Evolutionary conservation across 2,329 filamentous ascomycete species (phyloP), one percentile per base, ranked within the genome.

Genomic region (Ophiostoma perfectum): DNA sequence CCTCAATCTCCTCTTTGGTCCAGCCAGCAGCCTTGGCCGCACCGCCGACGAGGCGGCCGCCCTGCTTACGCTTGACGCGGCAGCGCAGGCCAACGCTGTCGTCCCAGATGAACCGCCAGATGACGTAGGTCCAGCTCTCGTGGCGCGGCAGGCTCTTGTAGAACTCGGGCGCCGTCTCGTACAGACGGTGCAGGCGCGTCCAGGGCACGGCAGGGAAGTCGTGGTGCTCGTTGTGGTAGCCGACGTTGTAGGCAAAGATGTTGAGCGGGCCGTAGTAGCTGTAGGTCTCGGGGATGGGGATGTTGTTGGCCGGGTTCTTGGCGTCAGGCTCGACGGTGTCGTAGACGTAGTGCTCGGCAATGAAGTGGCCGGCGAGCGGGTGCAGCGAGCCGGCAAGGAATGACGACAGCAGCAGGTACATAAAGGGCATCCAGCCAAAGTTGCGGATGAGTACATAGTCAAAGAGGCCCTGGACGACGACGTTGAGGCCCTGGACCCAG

Each of bases 181-280:
- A 88, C 67, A 99, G 82, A 75, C 83, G 84, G 67, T 89, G 90
- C 52, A 99, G 84, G 44, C 90, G 84, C 9, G 93, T 97, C 95
- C 95, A 99, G 0, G 95, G 94, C 64, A 99, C 87, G 64, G 95
- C 95, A 11, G 95, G 95, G 80, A 99, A 99, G 79, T 99, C 95
- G 78, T 99, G 95, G 80, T 99, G 95, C 82, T 99, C 95, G 77
- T 99, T 99, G 82, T 99, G 95, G 75, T 97, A 82, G 67, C 95
- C 95, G 63, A 99, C 95, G 74, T 99, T 99, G 83, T 98, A 99
- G 0, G 93, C 97, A 65, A 99, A 80, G 74, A 93, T 80, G 80
- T 99, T 99, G 72, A 98, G 85, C 0, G 90, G 87, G 0, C 95
- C 95, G 77, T 99, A 99, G 84, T 99, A 99, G 64, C 90, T 94